Percentiles rank a stretch among this genome's conserved stretches.
phyloP scores from a whole-genome alignment of 2,329 filamentous ascomycete genomes.

The Cryphonectria radicalis region DNA sequence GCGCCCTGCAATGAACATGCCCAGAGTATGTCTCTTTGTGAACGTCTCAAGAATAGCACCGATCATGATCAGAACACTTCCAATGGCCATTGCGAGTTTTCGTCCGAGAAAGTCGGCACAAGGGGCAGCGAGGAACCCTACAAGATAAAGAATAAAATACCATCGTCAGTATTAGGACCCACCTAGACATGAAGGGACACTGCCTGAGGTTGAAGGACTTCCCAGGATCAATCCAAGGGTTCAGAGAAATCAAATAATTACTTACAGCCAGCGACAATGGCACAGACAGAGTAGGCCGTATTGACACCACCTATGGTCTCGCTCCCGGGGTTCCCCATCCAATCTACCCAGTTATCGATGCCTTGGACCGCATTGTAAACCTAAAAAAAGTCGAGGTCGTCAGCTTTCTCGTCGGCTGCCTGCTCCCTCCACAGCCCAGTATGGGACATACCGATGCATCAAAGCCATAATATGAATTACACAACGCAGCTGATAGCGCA shows the following conservation, averaged over 20 bases:
- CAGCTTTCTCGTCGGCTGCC: not conserved
- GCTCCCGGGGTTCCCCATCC: slow-evolving; percentile 53
- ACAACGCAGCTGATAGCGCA: slow-evolving; percentile 70
- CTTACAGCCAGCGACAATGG: slow-evolving; percentile 68
- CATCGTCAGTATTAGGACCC: not conserved
- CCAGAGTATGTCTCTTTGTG: slow-evolving; percentile 62
- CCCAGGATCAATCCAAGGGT: not conserved
- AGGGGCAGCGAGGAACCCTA: slow-evolving; percentile 66
- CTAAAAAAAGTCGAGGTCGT: not conserved
- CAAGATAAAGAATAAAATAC: not conserved
- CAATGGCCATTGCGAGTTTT: slow-evolving; percentile 66
- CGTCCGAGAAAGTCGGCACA: slow-evolving; percentile 65
- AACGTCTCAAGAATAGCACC: slow-evolving; percentile 73
- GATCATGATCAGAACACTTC: slow-evolving; percentile 67
- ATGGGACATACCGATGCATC: slow-evolving; percentile 60
- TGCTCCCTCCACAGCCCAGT: not conserved
- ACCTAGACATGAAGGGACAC: too few relatives aligned
- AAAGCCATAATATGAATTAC: slow-evolving; percentile 78
- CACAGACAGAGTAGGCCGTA: slow-evolving; percentile 72
- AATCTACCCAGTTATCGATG: slow-evolving; percentile 67
- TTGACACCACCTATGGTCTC: slow-evolving; percentile 60
- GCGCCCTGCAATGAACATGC: slow-evolving; percentile 69
- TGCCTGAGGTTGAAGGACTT: not conserved
- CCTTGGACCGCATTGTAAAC: slow-evolving; percentile 75
- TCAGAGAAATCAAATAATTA: slow-evolving; percentile 23